These are phyloP conservation scores for Boletus chippewaensis DNA, from an alignment of 1,284 basidiomycete species.

Conservation along the genomic window DNA sequence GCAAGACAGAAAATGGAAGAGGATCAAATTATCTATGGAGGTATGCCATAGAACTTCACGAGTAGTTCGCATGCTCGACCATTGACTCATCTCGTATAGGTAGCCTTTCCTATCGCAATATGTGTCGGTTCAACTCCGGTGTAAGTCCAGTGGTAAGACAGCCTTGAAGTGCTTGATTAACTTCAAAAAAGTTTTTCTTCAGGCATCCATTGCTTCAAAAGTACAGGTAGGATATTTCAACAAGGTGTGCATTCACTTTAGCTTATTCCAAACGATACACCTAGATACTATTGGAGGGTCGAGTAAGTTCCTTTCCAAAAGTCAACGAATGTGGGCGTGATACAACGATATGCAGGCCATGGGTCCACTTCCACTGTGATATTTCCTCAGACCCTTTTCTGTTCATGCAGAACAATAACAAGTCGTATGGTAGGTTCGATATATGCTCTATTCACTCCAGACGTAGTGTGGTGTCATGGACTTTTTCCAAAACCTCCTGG, in stretches of 20 bases:
- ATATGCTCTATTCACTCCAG: neutral
- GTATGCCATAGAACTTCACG: constrained; percentile 27
- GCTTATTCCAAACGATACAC: neutral
- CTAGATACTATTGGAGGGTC: constrained; percentile 80
- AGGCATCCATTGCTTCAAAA: constrained; percentile 62
- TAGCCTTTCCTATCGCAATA: constrained; percentile 56
- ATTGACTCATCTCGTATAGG: constrained; percentile 28
- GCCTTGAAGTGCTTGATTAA: neutral
- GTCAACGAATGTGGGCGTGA: constrained; percentile 8
- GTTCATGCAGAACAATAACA: constrained; percentile 71
- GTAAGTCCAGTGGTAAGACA: constrained; percentile 38
- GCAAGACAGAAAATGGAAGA: constrained; percentile 54
- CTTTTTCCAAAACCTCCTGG: neutral
- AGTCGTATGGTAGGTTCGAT: constrained; percentile 56
- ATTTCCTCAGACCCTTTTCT: constrained; percentile 74
- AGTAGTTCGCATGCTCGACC: neutral
- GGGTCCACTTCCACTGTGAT: constrained; percentile 72
- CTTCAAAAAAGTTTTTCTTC: constrained; percentile 60
- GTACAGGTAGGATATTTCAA: constrained; percentile 46
- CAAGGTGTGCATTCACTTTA: neutral
- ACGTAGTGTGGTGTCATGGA: neutral
- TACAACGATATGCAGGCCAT: constrained; percentile 41
- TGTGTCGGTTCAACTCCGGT: constrained; percentile 84
- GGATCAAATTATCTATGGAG: constrained; percentile 67
- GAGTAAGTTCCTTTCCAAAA: constrained; percentile 33